Conservation (phyloP, 805 yeast species). For the Candida golubevii region DNA sequence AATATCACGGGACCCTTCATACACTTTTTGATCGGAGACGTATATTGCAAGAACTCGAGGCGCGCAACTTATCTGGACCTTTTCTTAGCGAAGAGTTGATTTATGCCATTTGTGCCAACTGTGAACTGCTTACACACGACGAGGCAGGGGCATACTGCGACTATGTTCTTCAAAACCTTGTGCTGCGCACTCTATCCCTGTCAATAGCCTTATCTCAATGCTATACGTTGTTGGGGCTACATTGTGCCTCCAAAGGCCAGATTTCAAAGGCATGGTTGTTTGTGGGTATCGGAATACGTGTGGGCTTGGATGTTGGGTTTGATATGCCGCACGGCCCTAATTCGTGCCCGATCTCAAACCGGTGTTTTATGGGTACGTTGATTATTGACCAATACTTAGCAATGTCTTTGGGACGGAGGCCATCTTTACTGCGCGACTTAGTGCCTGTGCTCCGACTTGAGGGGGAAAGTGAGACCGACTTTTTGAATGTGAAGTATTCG, state of each 20-base stretch:
- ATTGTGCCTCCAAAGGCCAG: constrained; percentile 15
- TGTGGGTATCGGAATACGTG: constrained; percentile 14
- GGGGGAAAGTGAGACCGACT: constrained; percentile 11
- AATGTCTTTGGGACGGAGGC: constrained; percentile 14
- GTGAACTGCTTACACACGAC: constrained; percentile 6
- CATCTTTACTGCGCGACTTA: constrained; percentile 5
- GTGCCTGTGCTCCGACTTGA: constrained; percentile 14
- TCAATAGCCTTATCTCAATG: constrained; percentile 15
- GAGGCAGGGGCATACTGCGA: constrained; percentile 16
- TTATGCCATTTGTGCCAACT: constrained; percentile 16
- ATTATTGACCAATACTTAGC: constrained; percentile 14
- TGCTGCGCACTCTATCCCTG: constrained; percentile 6
- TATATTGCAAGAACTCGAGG: constrained; percentile 10
- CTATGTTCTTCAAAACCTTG: constrained; percentile 7
- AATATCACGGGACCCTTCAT: constrained; percentile 5
- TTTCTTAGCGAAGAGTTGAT: constrained; percentile 9
- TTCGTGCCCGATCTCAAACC: constrained; percentile 6
- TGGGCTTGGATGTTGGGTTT: constrained; percentile 16
- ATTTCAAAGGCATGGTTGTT: constrained; percentile 16
- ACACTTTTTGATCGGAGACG: constrained; percentile 10
- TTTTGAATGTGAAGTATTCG: constrained; percentile 9
- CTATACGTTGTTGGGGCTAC: constrained; percentile 14
- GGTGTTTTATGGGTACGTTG: constrained; percentile 14
- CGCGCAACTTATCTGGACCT: constrained; percentile 9
- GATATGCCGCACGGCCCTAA: constrained; percentile 9